A percentile compares a stretch with the other conserved stretches of the same genome.
These are phyloP conservation scores for Backusella parvicylindrica DNA, from an alignment of 192 early-diverging fungal species.

Conservation along the genomic window DNA sequence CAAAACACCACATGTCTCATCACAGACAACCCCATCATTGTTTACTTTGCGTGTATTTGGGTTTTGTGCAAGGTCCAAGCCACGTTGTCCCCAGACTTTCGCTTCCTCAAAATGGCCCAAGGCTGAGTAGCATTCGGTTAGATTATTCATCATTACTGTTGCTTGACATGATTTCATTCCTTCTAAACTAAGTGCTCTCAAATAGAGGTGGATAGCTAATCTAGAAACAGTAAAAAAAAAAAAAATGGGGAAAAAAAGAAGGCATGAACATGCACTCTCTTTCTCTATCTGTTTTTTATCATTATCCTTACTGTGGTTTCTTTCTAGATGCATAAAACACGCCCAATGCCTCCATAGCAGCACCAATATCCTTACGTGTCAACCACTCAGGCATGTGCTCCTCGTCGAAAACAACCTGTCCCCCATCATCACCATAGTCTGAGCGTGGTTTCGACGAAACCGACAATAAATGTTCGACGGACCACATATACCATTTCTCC, in stretches of 20 bases:
- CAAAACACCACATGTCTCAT: slow-evolving; percentile 52
- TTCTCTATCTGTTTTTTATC: neutral
- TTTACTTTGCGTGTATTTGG: slow-evolving; percentile 35
- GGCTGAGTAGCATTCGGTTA: slow-evolving; percentile 52
- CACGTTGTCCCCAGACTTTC: slow-evolving; percentile 50
- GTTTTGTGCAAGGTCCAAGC: slow-evolving; percentile 41
- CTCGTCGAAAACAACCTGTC: slow-evolving; percentile 36
- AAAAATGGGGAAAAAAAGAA: too few relatives aligned
- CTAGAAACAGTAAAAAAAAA: slow-evolving; percentile 19
- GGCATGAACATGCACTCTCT: neutral
- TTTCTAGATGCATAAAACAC: slow-evolving; percentile 48
- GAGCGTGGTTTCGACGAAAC: neutral
- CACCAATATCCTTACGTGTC: slow-evolving; percentile 50
- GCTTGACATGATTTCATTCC: slow-evolving; percentile 43
- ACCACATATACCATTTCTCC: slow-evolving; percentile 55
- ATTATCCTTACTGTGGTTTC: slow-evolving; percentile 39
- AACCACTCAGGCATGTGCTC: slow-evolving; percentile 53
- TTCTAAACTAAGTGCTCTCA: slow-evolving; percentile 43
- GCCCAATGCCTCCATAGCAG: slow-evolving; percentile 50
- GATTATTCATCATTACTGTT: slow-evolving; percentile 54
- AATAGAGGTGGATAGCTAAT: slow-evolving; percentile 54
- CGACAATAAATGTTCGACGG: slow-evolving; percentile 47
- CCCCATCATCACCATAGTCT: slow-evolving; percentile 20
- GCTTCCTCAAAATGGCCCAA: slow-evolving; percentile 49
- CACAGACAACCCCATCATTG: slow-evolving; percentile 39